Evolutionary conservation across 2,329 filamentous ascomycete genomes (phyloP).

Genomic region (Stagonosporopsis cucurbitacearum): DNA sequence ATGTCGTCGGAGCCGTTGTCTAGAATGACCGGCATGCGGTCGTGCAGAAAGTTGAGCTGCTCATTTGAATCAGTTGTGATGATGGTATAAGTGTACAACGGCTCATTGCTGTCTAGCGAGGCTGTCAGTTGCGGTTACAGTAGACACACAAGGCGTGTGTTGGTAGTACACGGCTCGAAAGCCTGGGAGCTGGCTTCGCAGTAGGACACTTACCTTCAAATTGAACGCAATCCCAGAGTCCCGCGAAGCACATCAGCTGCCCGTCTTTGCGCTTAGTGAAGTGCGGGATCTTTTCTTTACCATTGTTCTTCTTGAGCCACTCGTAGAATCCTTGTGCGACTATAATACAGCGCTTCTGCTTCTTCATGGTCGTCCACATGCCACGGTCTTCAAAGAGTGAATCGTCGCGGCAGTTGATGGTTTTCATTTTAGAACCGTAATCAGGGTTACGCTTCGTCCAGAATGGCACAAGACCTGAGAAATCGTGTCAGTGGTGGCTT

Average conservation of each 20-base stretch:
- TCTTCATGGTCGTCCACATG: constrained; percentile 94
- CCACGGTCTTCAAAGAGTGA: constrained; percentile 76
- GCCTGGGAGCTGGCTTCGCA: constrained; percentile 25
- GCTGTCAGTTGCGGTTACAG: constrained; percentile 31
- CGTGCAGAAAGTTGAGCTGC: constrained; percentile 85
- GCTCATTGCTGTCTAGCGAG: constrained; percentile 64
- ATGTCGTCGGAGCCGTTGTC: constrained; percentile 76
- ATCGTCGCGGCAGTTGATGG: constrained; percentile 95
- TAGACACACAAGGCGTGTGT: constrained; percentile 24
- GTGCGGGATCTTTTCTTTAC: constrained; percentile 83
- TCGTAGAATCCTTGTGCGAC: constrained; percentile 94
- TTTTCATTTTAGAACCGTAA: constrained; percentile 79
- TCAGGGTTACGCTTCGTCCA: constrained; percentile 88
- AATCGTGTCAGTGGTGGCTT: constrained; percentile 20
- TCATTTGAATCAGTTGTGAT: constrained; percentile 89
- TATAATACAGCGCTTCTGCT: constrained; percentile 84
- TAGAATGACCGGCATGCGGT: constrained; percentile 94
- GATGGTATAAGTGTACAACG: constrained; percentile 87
- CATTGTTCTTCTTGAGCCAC: constrained; percentile 81
- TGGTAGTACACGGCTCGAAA: constrained; percentile 26
- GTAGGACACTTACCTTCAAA: constrained; percentile 68
- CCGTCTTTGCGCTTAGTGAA: constrained; percentile 84
- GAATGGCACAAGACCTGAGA: constrained; percentile 75
- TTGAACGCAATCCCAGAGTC: constrained; percentile 86
- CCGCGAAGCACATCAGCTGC: constrained; percentile 85